A percentile compares a stretch with the other conserved stretches of the same genome.
Evolutionary conservation across 202 grass and related monocot genomes (phyloP).

Genomic region (Digitaria exilis): DNA sequence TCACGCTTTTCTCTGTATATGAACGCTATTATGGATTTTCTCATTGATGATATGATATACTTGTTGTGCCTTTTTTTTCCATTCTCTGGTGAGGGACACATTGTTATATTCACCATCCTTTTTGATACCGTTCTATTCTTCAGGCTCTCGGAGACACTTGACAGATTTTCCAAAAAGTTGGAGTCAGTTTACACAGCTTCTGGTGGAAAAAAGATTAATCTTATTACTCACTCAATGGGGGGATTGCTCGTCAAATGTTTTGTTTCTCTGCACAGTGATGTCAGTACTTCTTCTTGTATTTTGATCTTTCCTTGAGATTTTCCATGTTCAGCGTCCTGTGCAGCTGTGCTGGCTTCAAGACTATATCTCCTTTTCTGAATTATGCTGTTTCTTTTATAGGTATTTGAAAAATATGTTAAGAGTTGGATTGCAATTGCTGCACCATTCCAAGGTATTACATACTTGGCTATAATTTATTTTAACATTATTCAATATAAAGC

Average conservation of each 20-base stretch:
- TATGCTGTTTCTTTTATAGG: slow-evolving; percentile 35
- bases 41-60: slow-evolving; percentile 17
- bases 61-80: not conserved
- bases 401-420: slow-evolving; percentile 97
- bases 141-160: slow-evolving; percentile 87
- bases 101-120: not conserved
- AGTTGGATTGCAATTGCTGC: slow-evolving; percentile 98
- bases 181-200: slow-evolving; percentile 78
- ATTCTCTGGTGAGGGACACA: not conserved
- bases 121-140: slow-evolving; percentile 20
- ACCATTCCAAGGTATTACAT: slow-evolving; percentile 93
- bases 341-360: not conserved
- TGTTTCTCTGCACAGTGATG: slow-evolving; percentile 77
- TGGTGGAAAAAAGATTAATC: slow-evolving; percentile 86
- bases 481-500: not conserved
- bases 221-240: slow-evolving; percentile 98
- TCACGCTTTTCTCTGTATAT: slow-evolving; percentile 2
- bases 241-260: slow-evolving; percentile 95
- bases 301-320: slow-evolving; percentile 35
- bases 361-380: not conserved
- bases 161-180: slow-evolving; percentile 75
- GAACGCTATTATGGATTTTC: not conserved
- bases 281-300: slow-evolving; percentile 50
- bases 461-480: not conserved
- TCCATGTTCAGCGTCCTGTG: not conserved